These are phyloP conservation scores for Cymbopogon flexuosus DNA, from an alignment of 202 grass and related monocot genomes.

Conservation along the genomic window DNA sequence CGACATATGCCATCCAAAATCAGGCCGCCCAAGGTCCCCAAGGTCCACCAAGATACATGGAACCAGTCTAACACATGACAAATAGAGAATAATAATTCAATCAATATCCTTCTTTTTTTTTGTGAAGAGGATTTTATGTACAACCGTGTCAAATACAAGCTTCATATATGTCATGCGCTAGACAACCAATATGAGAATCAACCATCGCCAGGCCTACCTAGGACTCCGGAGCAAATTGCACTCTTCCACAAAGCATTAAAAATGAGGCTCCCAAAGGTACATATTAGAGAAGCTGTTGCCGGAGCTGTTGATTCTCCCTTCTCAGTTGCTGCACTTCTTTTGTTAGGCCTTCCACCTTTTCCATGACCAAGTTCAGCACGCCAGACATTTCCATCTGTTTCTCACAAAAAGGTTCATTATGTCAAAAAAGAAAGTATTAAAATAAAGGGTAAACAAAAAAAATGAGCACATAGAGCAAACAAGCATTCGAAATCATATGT, in stretches of 20 bases:
- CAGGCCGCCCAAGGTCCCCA: background rate
- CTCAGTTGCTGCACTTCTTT: slow-evolving; percentile 85
- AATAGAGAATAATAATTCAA: slow-evolving; percentile 8
- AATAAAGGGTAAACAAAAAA: background rate
- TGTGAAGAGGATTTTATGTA: slow-evolving; percentile 36
- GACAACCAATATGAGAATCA: slow-evolving; percentile 28
- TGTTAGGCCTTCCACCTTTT: slow-evolving; percentile 73
- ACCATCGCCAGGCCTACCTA: background rate
- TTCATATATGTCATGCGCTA: slow-evolving; percentile 17
- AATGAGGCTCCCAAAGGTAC: background rate
- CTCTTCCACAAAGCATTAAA: slow-evolving; percentile 7
- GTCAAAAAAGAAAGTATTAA: slow-evolving; percentile 17
- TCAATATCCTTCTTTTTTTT: slow-evolving; percentile 19
- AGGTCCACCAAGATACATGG: background rate
- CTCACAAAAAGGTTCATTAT: background rate
- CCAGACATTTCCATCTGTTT: slow-evolving; percentile 64
- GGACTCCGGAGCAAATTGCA: background rate
- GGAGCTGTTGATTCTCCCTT: slow-evolving; percentile 86
- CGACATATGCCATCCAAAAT: slow-evolving; percentile 7
- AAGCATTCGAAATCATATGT: background rate
- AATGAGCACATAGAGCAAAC: background rate
- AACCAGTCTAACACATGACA: slow-evolving; percentile 2
- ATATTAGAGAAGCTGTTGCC: slow-evolving; percentile 52
- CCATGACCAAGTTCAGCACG: slow-evolving; percentile 55
- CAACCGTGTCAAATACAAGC: slow-evolving; percentile 22